Percentiles rank a stretch among this genome's conserved stretches.
These are phyloP conservation scores for Xerocomus nothofagi DNA, from an alignment of 1,284 basidiomycete species.

Conservation along the genomic window DNA sequence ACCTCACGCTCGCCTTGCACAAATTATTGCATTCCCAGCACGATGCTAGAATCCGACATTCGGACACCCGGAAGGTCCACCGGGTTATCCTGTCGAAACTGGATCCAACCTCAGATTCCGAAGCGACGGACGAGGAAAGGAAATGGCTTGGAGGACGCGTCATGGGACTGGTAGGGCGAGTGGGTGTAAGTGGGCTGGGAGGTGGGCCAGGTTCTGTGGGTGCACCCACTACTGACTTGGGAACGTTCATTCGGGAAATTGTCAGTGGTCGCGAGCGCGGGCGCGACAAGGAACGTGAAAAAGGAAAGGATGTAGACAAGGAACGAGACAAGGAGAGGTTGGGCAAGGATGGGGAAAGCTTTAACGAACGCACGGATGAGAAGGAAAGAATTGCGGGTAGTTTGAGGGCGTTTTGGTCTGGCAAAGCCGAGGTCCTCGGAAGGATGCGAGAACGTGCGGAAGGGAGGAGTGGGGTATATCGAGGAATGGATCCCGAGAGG, in stretches of 20 bases:
- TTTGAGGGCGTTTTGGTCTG: constrained; percentile 36
- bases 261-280: constrained; percentile 34
- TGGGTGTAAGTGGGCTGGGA: constrained; percentile 26
- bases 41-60: constrained; percentile 49
- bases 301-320: constrained; percentile 31
- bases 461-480: constrained; percentile 12
- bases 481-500: constrained; percentile 21
- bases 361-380: constrained; percentile 34
- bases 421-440: constrained; percentile 30
- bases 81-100: constrained; percentile 56
- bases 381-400: constrained; percentile 40
- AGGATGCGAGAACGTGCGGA: constrained; percentile 35
- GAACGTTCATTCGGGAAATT: constrained; percentile 35
- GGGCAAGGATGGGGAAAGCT: constrained; percentile 33
- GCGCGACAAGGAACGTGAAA: constrained; percentile 30
- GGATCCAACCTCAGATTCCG: constrained; percentile 40
- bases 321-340: constrained; percentile 38
- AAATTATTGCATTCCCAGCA: constrained; percentile 51
- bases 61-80: constrained; percentile 61
- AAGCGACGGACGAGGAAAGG: constrained; percentile 31
- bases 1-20: constrained; percentile 51
- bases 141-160: constrained; percentile 30
- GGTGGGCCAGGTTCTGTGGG: constrained; percentile 38
- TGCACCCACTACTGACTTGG: constrained; percentile 48
- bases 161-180: constrained; percentile 42